Percentiles rank a stretch among this genome's conserved stretches.
Conservation (phyloP, 345 rosid genomes). For the Sonneratia caseolaris region DNA sequence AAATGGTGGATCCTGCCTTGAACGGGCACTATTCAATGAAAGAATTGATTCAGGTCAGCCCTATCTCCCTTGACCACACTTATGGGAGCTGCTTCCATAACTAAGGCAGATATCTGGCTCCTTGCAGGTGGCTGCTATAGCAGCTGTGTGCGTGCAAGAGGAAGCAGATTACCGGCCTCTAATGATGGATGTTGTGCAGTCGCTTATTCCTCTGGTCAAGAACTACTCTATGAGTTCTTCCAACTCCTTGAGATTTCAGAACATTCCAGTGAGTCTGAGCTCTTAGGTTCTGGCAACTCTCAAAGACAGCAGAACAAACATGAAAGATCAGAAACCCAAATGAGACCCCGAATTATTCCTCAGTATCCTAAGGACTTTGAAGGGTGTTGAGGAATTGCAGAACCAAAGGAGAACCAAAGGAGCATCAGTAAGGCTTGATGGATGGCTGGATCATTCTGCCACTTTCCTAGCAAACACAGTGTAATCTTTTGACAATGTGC, state of each 20-base stretch:
- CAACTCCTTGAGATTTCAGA: constrained; percentile 30
- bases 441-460: too few relatives aligned
- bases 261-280: constrained; percentile 21
- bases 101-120: neutral
- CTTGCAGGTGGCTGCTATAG: constrained; percentile 75
- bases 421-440: too few relatives aligned
- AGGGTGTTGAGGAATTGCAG: neutral
- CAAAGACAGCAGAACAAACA: neutral
- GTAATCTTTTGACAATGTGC: neutral
- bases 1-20: constrained; percentile 80
- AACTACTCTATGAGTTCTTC: constrained; percentile 28
- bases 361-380: neutral
- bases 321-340: neutral
- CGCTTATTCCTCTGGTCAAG: constrained; percentile 69
- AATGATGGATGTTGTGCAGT: constrained; percentile 87
- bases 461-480: too few relatives aligned
- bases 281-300: constrained; percentile 1
- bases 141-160: constrained; percentile 81
- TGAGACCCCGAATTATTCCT: neutral
- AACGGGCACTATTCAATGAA: constrained; percentile 58
- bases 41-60: constrained; percentile 64
- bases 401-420: neutral
- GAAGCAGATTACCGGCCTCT: constrained; percentile 89
- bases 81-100: neutral
- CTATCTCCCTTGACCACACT: neutral